Base-by-base conservation (phyloP, 2,329 filamentous ascomycete species). In the Fusarium chaquense region DNA sequence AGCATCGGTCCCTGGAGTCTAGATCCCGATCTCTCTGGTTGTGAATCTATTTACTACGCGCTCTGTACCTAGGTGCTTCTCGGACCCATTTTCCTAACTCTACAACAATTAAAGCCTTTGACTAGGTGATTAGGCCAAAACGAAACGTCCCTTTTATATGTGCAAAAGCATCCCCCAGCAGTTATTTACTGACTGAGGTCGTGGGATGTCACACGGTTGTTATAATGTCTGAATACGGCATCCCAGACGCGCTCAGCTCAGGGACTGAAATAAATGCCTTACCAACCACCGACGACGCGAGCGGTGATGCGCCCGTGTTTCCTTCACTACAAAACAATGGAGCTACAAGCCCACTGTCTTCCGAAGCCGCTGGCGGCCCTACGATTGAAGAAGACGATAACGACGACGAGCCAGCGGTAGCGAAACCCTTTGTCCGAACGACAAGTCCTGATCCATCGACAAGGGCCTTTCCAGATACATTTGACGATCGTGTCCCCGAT, bases 401-500 rank as follows among this genome's bases (percentile, higher is more conserved):
- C 67, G 86, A 87, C 46, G 87, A 89, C 62, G 87, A 89, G 67
- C 83, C 84, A 11, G 84, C 85, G 1, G 83, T 89, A 36, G 86
- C 87, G 26, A 83, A 83, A 62, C 87, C 88, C 5, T 89, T 89
- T 62, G 78, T 86, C 26, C 84, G 88, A 47, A 86, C 83, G 5
- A 83, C 81, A 24, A 89, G 86, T 71, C 86, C 85, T 13, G 82
- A 86, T 41, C 77, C 82, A 10, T 72, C 77, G 22, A 72, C 75
- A 5, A 79, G 78, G 30, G 62, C 59, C 11, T 65, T 71, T 5
- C 65, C 69, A 36, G 77, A 80, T 33, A 73, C 75, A 16, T 77
- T 78, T 24, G 78, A 81, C 20, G 77, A 78, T 18, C 76, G 75
- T 16, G 72, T 73, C 1, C 73, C 75, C 7, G 78, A 81, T 55